Percentiles rank a stretch among this genome's conserved stretches.
phyloP scores from a whole-genome alignment of 805 yeast species.

The Candida dajiaensis region DNA sequence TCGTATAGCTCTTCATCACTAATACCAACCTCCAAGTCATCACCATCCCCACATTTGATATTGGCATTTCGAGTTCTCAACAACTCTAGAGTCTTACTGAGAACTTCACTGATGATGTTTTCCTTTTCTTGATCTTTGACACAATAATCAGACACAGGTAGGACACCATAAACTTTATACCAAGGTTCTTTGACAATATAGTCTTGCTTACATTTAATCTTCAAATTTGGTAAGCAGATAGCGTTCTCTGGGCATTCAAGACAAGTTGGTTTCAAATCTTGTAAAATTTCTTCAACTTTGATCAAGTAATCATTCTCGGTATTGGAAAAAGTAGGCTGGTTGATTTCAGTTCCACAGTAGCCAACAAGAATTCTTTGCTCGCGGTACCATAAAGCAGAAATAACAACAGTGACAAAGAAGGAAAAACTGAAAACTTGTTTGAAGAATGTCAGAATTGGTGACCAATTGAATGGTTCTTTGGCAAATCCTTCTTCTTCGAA shows the following conservation, averaged over 20 bases:
- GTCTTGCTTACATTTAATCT: constrained; percentile 67
- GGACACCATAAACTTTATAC: constrained; percentile 46
- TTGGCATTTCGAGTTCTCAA: constrained; percentile 66
- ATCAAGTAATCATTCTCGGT: constrained; percentile 27
- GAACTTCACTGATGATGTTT: constrained; percentile 58
- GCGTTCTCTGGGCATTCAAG: constrained; percentile 78
- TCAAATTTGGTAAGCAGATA: constrained; percentile 55
- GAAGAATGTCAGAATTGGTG: constrained; percentile 10
- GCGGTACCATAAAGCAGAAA: constrained; percentile 54
- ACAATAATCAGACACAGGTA: constrained; percentile 64
- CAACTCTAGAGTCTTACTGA: constrained; percentile 58
- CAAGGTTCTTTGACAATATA: constrained; percentile 47
- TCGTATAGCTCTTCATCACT: constrained; percentile 44
- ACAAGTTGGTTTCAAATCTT: constrained; percentile 54
- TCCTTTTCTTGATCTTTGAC: constrained; percentile 68
- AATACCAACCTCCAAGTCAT: constrained; percentile 46
- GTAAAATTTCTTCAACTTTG: constrained; percentile 39
- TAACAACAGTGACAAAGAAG: constrained; percentile 30
- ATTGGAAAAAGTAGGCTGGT: constrained; percentile 34
- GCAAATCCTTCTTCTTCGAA: constrained; percentile 1
- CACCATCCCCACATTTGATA: constrained; percentile 50
- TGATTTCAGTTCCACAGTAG: constrained; percentile 64
- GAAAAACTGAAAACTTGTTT: constrained; percentile 28
- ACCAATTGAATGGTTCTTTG: constrained; percentile 3
- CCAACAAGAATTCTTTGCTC: constrained; percentile 61